Evolutionary conservation across 1,139 yeast genomes (phyloP).

Genomic region (Yamadazyma sp.): DNA sequence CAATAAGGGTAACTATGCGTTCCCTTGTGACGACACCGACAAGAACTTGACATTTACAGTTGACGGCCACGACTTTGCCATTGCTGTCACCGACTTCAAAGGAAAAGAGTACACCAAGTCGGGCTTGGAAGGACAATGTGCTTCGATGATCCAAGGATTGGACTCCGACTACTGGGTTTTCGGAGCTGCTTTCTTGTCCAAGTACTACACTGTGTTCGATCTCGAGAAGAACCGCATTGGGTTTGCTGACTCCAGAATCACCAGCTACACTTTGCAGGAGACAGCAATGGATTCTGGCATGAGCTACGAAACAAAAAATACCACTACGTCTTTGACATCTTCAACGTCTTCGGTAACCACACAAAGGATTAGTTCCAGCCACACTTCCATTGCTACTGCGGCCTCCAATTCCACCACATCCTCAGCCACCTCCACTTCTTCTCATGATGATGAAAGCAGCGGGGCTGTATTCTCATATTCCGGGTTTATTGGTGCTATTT

Average conservation of each 20-base stretch:
- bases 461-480: slow-evolving; percentile 11
- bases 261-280: slow-evolving; percentile 12
- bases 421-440: background rate
- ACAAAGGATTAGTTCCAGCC: background rate
- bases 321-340: no score
- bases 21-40: slow-evolving; percentile 51
- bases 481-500: background rate
- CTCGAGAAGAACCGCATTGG: slow-evolving; percentile 51
- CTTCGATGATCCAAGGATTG: slow-evolving; percentile 65
- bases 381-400: slow-evolving; percentile 5
- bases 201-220: slow-evolving; percentile 61
- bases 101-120: slow-evolving; percentile 46
- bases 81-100: slow-evolving; percentile 46
- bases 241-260: slow-evolving; percentile 26
- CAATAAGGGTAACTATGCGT: slow-evolving; percentile 56
- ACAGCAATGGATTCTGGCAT: slow-evolving; percentile 1
- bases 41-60: slow-evolving; percentile 36
- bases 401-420: slow-evolving; percentile 2
- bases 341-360: slow-evolving; percentile 3
- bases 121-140: slow-evolving; percentile 51
- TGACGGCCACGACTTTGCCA: slow-evolving; percentile 42
- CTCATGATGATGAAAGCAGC: slow-evolving; percentile 8
- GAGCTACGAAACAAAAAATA: background rate
- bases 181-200: slow-evolving; percentile 61
- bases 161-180: slow-evolving; percentile 44